Conservation (phyloP, 2,329 filamentous ascomycete species). For the Cladosporium velox region DNA sequence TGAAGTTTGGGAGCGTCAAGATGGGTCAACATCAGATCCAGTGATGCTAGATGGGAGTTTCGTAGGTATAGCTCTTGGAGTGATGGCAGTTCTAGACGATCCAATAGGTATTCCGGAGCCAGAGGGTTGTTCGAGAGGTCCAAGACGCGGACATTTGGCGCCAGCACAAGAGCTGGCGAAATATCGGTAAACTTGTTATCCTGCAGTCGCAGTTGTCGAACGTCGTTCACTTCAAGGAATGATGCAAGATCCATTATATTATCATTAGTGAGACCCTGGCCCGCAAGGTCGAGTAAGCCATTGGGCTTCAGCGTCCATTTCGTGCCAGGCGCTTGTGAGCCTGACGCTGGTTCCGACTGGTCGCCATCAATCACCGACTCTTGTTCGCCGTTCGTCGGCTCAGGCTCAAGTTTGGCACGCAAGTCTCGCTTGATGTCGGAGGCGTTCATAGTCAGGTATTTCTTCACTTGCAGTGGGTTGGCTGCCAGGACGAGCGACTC, state of each 20-base stretch:
- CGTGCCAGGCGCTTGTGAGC: slow-evolving; percentile 28
- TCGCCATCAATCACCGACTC: slow-evolving; percentile 44
- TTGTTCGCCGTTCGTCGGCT: slow-evolving; percentile 44
- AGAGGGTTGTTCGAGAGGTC: slow-evolving; percentile 47
- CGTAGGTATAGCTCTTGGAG: slow-evolving; percentile 76
- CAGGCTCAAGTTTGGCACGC: slow-evolving; percentile 64
- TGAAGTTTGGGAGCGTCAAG: slow-evolving; percentile 74
- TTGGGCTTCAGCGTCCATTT: slow-evolving; percentile 35
- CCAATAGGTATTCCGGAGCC: slow-evolving; percentile 66
- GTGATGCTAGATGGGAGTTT: slow-evolving; percentile 70
- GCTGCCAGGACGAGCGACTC: slow-evolving; percentile 75
- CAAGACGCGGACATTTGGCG: slow-evolving; percentile 61
- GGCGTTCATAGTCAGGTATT: slow-evolving; percentile 76
- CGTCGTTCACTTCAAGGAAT: slow-evolving; percentile 49
- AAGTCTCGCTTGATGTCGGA: slow-evolving; percentile 79
- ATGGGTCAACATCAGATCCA: slow-evolving; percentile 65
- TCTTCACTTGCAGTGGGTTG: slow-evolving; percentile 83
- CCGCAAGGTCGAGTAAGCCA: slow-evolving; percentile 46
- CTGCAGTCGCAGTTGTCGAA: slow-evolving; percentile 67
- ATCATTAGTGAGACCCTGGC: slow-evolving; percentile 41
- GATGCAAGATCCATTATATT: slow-evolving; percentile 44
- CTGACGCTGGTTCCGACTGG: slow-evolving; percentile 23
- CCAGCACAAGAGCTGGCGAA: slow-evolving; percentile 69
- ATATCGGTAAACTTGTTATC: slow-evolving; percentile 74
- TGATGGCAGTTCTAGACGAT: slow-evolving; percentile 60